phyloP scores from a whole-genome alignment of 306 rosid genomes.

The Crataegus laevigata region DNA sequence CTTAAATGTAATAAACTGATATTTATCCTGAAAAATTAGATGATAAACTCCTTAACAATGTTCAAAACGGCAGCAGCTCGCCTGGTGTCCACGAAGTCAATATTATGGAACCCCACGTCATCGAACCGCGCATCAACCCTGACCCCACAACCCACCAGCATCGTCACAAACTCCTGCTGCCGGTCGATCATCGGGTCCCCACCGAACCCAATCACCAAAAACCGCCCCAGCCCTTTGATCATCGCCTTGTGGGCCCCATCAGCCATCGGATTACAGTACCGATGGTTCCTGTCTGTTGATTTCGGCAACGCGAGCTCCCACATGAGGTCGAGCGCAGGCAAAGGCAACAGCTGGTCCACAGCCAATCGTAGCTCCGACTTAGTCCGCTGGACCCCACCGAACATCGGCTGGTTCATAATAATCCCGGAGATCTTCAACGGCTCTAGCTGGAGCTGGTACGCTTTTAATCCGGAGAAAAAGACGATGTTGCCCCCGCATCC shows the following conservation, averaged over 20 bases:
- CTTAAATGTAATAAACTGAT: too few species aligned
- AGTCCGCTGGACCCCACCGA: slow-evolving; percentile 44
- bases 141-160: slow-evolving; percentile 52
- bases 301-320: slow-evolving; percentile 52
- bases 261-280: slow-evolving; percentile 57
- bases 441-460: background rate
- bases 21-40: background rate
- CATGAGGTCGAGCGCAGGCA: slow-evolving; percentile 59
- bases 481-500: slow-evolving; percentile 56
- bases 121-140: slow-evolving; percentile 53
- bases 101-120: slow-evolving; percentile 48
- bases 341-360: slow-evolving; percentile 42
- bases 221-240: slow-evolving; percentile 21
- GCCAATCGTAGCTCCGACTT: slow-evolving; percentile 48
- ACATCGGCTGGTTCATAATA: slow-evolving; percentile 69
- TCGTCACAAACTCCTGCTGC: slow-evolving; percentile 46
- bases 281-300: slow-evolving; percentile 40
- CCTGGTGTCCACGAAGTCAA: slow-evolving; percentile 44
- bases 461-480: slow-evolving; percentile 23
- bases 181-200: slow-evolving; percentile 58
- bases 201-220: slow-evolving; percentile 55
- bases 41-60: slow-evolving; percentile 45
- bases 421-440: slow-evolving; percentile 49
- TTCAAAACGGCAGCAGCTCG: slow-evolving; percentile 28
- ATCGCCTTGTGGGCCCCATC: slow-evolving; percentile 30